Base-by-base conservation (phyloP, 768 basidiomycete genomes). In the Hypholoma fasciculare region DNA sequence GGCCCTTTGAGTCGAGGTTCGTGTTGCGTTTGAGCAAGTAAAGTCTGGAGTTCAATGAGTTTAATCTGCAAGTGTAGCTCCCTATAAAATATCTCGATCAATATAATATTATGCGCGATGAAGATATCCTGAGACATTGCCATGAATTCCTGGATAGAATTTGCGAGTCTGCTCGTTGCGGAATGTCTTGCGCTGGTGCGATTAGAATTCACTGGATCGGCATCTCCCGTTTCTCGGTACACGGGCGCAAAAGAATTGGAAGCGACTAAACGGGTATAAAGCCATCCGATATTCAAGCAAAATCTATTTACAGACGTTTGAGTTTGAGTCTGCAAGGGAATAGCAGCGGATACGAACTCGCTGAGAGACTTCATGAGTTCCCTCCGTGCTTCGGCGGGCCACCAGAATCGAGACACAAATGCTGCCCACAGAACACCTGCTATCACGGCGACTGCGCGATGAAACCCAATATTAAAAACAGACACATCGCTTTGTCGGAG, bases 1-100 rank as follows among this genome's bases (percentile, higher is more conserved):
- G 96, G 94, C 0, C 97, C 97, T 69, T 98, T 99, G 57, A 98
- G 71, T 30, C 97, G 88, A 6, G 96, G 96, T 67, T 99, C 97
- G 66, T 96, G 89, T 61, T 89, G 88, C 0, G 97, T 90, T 65
- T 98, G 92, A 9, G 86, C 84, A 43, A 99, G 78, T n/a, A 98
- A 74, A 1, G 82, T 86, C 64, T 94, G 89, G 8, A 98, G 77
- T 67, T 92, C 86, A 40, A 96, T 91, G 44, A 99, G 74, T 68
- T 94, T 90, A 66, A 92, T 88, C 66, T 98, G 97, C 11, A 98
- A 78, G 69, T 97, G 94, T 9, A 98, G 78, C 69, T 98, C 97
- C 96, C 95, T 97, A 62, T 11, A 44, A 26, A 47, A 47, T 51
- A 17, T 55, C 39, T 5, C 39, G 17, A 9, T 48, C 42, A 17